Base-by-base conservation (phyloP, 78 protist species). In the Dictyostelium firmibasis region DNA sequence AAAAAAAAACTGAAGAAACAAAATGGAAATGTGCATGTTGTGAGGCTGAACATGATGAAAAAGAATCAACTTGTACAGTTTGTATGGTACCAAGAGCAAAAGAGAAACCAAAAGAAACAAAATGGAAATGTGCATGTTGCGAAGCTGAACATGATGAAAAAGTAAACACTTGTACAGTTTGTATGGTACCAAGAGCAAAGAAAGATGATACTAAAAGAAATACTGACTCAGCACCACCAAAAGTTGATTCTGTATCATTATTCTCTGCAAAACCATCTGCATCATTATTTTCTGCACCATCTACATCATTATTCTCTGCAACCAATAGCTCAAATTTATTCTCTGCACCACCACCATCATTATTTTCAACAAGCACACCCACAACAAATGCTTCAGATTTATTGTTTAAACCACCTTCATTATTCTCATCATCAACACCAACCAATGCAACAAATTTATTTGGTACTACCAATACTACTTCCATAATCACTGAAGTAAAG, bases 101-200 rank as follows among this genome's bases (percentile, higher is more conserved):
- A 1, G 50, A 50, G 31, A 75, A 84, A 35, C 5, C 31, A 47
- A 60, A 85, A 29, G 11, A 29, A 9, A 3, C 47, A 11, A 67
- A 18, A 67, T 67, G 89, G 81, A 67, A 67, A 50, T 67, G 79
- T 27, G 79, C 60, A 44, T 36, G 72, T 31, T 83, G 89, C 44
- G 91, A 84, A 70, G 8, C 81, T 41, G 50, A 60, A 3, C 43
- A 57, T 53, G 50, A 27, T 35, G 77, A 5, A 1, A 76, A 23
- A 1, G 57, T 10, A 6, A 86, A 76, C 1, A 14, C 44, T 3
- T 86, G 92, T 33, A 13, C 43, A 9, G 38, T 76, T 16, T 86
- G 92, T 27, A 57, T 86, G 84, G 92, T 76, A 13, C 72, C 72
- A 36, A 74, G 33, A 86, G 77, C 41, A n/a, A 62, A 57, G 23